Conservation (phyloP, 768 basidiomycete species). For the Tylopilus cervinicoccineus region DNA sequence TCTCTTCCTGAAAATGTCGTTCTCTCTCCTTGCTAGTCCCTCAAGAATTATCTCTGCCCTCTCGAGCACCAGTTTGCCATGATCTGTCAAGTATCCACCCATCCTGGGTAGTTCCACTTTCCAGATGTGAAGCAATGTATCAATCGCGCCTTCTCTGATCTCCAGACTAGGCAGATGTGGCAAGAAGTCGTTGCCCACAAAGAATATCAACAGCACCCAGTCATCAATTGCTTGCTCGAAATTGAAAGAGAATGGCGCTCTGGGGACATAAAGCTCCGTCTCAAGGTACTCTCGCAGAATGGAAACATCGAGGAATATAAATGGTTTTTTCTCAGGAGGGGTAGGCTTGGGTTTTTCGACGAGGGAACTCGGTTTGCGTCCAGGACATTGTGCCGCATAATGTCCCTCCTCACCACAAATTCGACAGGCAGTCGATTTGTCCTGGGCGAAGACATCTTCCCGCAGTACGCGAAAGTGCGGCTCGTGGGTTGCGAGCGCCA, state of each 20-base stretch:
- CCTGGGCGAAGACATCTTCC: constrained; percentile 95
- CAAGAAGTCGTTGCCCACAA: constrained; percentile 98
- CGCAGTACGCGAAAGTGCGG: constrained; percentile 96
- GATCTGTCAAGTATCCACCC: constrained; percentile 96
- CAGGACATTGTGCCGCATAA: constrained; percentile 92
- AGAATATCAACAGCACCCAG: constrained; percentile 99
- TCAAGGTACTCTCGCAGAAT: constrained; percentile 97
- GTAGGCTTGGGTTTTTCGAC: constrained; percentile 37
- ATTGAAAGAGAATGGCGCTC: constrained; percentile 78
- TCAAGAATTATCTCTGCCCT: constrained; percentile 94
- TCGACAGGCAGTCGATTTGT: constrained; percentile 76
- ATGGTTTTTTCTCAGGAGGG: constrained; percentile 77
- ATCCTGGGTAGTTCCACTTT: constrained; percentile 88
- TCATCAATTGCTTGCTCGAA: constrained; percentile 98
- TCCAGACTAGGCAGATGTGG: constrained; percentile 98
- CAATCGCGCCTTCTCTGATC: constrained; percentile 98
- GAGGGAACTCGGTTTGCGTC: constrained; percentile 61
- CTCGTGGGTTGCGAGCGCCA: constrained; percentile 95
- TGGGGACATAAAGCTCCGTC: constrained; percentile 85
- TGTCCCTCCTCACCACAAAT: constrained; percentile 95
- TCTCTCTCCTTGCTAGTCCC: constrained; percentile 90
- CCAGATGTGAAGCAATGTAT: constrained; percentile 95
- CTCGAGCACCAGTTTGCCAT: constrained; percentile 81
- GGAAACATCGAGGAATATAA: constrained; percentile 98
- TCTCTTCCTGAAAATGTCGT: constrained; percentile 90